These are phyloP conservation scores for Phytophthora multivora DNA, from an alignment of 352 stramenopile species.

Conservation along the genomic window DNA sequence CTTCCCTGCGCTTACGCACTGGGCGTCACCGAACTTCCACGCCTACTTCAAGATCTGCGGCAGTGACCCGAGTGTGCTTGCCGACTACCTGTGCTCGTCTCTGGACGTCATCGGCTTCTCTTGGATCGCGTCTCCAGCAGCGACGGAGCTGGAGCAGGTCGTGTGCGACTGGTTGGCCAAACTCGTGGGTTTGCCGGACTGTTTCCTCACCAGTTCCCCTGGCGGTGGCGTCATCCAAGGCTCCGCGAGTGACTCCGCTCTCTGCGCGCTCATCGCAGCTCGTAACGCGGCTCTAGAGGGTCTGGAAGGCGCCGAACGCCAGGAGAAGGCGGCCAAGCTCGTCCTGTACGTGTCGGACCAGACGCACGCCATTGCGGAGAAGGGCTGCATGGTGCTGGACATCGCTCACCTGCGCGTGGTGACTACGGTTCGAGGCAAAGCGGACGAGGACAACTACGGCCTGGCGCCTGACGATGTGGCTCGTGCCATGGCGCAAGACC, in stretches of 20 bases:
- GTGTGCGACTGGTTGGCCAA: conserved; percentile 75
- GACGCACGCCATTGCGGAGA: conserved; percentile 70
- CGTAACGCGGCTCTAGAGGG: conserved; percentile 44
- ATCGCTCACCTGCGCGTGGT: conserved; percentile 61
- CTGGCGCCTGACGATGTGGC: conserved; percentile 53
- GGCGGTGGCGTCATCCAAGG: conserved; percentile 75
- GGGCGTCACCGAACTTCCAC: conserved; percentile 69
- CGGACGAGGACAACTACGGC: conserved; percentile 55
- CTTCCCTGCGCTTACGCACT: conserved; percentile 71
- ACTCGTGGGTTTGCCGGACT: conserved; percentile 56
- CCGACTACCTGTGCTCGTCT: conserved; percentile 57
- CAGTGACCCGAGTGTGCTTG: conserved; percentile 57
- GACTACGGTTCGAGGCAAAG: conserved; percentile 49
- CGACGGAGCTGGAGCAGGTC: conserved; percentile 72
- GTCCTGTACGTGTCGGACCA: conserved; percentile 75
- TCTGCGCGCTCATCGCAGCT: conserved; percentile 52
- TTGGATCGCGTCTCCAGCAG: conserved; percentile 62
- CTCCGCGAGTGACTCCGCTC: conserved; percentile 61
- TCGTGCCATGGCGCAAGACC: conserved; percentile 55
- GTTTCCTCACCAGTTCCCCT: conserved; percentile 53
- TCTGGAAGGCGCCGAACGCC: conserved; percentile 37
- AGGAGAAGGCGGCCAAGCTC: conserved; percentile 44
- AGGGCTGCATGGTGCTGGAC: conserved; percentile 72
- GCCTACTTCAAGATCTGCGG: conserved; percentile 66
- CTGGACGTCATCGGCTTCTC: conserved; percentile 69